Conservation (phyloP, 2,329 filamentous ascomycete genomes). For the Leptographium procerum region DNA sequence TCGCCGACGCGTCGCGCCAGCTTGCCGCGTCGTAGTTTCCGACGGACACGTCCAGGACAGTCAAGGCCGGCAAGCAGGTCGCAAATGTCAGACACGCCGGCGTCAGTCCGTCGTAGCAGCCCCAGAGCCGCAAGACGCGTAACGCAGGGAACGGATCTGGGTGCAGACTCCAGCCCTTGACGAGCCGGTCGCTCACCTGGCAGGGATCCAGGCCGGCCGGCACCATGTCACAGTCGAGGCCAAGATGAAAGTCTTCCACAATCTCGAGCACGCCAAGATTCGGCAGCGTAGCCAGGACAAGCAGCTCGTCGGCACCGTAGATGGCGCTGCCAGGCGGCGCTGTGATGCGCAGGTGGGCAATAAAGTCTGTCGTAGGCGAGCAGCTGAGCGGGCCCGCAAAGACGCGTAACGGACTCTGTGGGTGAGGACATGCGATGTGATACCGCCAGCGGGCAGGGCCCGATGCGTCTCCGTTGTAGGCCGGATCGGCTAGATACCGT, state of each 20-base stretch:
- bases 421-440: neutral
- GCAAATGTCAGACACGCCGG: slow-evolving; percentile 28
- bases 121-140: slow-evolving; percentile 29
- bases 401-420: neutral
- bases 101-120: slow-evolving; percentile 18
- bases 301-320: slow-evolving; percentile 24
- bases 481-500: neutral
- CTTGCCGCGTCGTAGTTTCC: slow-evolving; percentile 13
- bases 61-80: slow-evolving; percentile 30
- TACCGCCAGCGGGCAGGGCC: neutral
- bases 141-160: slow-evolving; percentile 33
- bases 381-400: slow-evolving; percentile 3
- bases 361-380: slow-evolving; percentile 14
- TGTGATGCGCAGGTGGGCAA: slow-evolving; percentile 17
- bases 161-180: slow-evolving; percentile 33
- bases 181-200: slow-evolving; percentile 29
- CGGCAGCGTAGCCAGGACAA: slow-evolving; percentile 27
- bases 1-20: neutral
- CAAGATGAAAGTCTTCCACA: neutral
- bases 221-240: too few species aligned
- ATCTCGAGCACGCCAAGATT: slow-evolving; percentile 39
- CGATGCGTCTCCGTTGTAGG: neutral
- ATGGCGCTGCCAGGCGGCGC: neutral
- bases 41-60: slow-evolving; percentile 29
- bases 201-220: too few species aligned